Evolutionary conservation across 805 yeast genomes (phyloP), one percentile per base, ranked within the genome.

Genomic region (Candida ficus): DNA sequence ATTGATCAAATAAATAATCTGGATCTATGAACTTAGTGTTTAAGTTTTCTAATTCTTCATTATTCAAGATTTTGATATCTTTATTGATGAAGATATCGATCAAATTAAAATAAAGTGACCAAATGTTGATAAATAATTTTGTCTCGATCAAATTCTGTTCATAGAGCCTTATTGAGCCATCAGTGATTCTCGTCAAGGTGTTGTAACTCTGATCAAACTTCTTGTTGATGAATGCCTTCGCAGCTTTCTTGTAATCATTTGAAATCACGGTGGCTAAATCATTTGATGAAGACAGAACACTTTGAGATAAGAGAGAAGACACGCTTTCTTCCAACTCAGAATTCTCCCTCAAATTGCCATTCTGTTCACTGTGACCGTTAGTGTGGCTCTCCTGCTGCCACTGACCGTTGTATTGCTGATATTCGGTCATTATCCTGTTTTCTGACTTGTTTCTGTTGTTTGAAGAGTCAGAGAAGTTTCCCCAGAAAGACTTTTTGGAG

Each of bases 31-130:
- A 44, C 5, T 23, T 9, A 0, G 18, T 12, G 3, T 37, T 44
- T 16, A 49, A 13, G 10, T 40, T 34, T 4, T 28, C 35, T 13
- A 28, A 29, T 5, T 38, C 44, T 1, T 23, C 11, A 6, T 37
- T 40, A 7, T 35, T 29, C 29, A 45, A n/a, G 2, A 30, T 14
- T 2, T 29, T 20, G 11, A 34, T 34, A 1, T 28, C 20, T 20
- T 49, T 53, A 35, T 48, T 55, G 12, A 52, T 12, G n/a, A 50
- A 27, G 4, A 57, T 47, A 42, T 57, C 59, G 13, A 57, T 42
- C 21, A 57, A 33, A 31, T 54, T 55, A 42, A 57, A 47, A 33
- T 55, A 55, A 12, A 57, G 37, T 5, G 53, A 39, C 61, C 61
- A 57, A 10, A 50, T 27, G 29, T 45, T 54, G 7, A 45, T 31